Evolutionary conservation across 2,329 filamentous ascomycete species (phyloP).

Genomic region (Laburnicola sp.): DNA sequence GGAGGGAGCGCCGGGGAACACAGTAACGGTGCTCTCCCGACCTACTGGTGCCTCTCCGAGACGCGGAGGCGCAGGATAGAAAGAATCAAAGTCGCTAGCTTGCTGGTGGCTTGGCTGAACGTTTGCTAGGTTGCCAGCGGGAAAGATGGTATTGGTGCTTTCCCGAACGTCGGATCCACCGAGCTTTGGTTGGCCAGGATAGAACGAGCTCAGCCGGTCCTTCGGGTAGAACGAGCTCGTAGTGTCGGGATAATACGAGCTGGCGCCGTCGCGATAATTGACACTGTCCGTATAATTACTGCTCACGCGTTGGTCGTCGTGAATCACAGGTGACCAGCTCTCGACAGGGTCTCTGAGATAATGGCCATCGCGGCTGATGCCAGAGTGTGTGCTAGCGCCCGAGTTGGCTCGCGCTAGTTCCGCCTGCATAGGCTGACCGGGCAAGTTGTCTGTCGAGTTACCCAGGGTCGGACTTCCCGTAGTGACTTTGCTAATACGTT

Average conservation of each 20-base stretch:
- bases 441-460: conserved; percentile 54
- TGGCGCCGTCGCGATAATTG: conserved; percentile 58
- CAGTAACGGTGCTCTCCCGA: conserved; percentile 59
- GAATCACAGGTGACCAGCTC: conserved; percentile 44
- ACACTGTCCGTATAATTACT: conserved; percentile 51
- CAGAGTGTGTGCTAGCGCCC: conserved; percentile 40
- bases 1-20: conserved; percentile 27
- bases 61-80: conserved; percentile 47
- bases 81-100: conserved; percentile 59
- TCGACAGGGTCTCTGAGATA: conserved; percentile 36
- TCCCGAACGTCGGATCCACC: conserved; percentile 66
- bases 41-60: conserved; percentile 61
- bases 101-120: conserved; percentile 21
- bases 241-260: conserved; percentile 46
- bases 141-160: conserved; percentile 50
- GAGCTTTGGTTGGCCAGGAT: conserved; percentile 51
- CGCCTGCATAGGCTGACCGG: conserved; percentile 42
- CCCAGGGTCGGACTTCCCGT: conserved; percentile 71
- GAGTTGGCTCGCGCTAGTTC: conserved; percentile 45
- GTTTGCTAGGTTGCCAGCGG: conserved; percentile 18
- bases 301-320: conserved; percentile 43
- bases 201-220: conserved; percentile 60
- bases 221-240: conserved; percentile 43
- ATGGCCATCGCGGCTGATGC: conserved; percentile 36
- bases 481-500: conserved; percentile 67